Base-by-base conservation (phyloP, 2,329 filamentous ascomycete genomes). In the Neodidymelliopsis sp. region DNA sequence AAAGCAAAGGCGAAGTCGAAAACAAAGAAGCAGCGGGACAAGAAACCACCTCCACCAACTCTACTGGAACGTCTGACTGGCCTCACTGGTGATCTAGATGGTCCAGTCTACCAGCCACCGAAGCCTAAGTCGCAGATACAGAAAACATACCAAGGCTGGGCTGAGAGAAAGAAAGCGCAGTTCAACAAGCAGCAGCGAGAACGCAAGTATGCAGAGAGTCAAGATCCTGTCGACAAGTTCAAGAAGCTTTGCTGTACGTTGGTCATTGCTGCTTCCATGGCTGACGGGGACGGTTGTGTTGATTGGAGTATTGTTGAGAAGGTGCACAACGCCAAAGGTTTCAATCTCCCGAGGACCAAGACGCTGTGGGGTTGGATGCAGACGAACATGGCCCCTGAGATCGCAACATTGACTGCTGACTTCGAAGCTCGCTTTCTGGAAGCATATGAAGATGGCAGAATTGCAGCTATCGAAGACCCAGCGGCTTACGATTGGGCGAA, bases 401-500 rank as follows among this genome's bases (percentile, higher is more conserved):
- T 89, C 25, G 75, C 82, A 4, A 79, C 80, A 29, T 64, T 88
- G 33, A 84, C 83, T 4, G 74, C 79, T 5, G 81, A 83, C 36
- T 90, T 93, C 55, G 85, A 88, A 59, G 76, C 82, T 12, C 78
- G 77, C 6, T 90, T 89, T 58, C 73, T 90, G 5, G 71, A 78
- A 35, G 88, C 88, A 0, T 90, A 91, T 57, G 81, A 85, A 56
- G 77, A 76, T 2, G 80, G 81, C 7, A 79, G 86, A 53, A 57
- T 92, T 1, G 80, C 84, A 2, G 69, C 77, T 2, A 76, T 92
- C 56, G 79, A 88, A 39, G 74, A 87, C 34, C 77, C 85, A 0
- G 69, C 81, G 28, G 78, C 80, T 2, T 90, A 90, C 50, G 86
- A 92, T 63, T 91, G 89, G 88, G 72, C 76, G 8, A 71, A 68